Conservation (phyloP, 306 rosid genomes). For the Gleditsia sinensis region DNA sequence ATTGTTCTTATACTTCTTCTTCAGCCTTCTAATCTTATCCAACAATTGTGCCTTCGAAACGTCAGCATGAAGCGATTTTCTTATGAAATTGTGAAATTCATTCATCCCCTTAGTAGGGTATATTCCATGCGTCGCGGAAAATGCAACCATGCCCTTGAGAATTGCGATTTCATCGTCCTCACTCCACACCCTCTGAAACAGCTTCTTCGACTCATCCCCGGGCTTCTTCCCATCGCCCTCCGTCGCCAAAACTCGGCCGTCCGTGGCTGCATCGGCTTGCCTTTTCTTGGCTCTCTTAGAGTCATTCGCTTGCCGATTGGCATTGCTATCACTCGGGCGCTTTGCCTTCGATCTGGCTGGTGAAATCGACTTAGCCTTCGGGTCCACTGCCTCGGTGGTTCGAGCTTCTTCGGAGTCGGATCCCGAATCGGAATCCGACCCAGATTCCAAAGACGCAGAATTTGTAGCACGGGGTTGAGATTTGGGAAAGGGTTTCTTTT, state of each 20-base stretch:
- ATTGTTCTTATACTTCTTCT: conserved; percentile 51
- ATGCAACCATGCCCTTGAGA: conserved; percentile 50
- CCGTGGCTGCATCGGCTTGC: background rate
- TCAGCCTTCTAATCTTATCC: conserved; percentile 59
- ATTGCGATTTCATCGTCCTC: conserved; percentile 57
- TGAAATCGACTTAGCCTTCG: conserved; percentile 32
- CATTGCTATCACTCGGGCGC: conserved; percentile 9
- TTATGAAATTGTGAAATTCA: conserved; percentile 51
- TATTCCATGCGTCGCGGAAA: conserved; percentile 25
- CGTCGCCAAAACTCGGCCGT: background rate
- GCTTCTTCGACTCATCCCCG: conserved; percentile 44
- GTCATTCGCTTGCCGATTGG: background rate
- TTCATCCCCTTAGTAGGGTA: conserved; percentile 36
- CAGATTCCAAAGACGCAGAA: conserved; percentile 40
- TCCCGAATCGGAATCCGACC: conserved; percentile 36
- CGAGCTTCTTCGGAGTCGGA: conserved; percentile 28
- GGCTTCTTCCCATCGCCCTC: conserved; percentile 45
- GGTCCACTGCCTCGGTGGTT: background rate
- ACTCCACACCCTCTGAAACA: conserved; percentile 55
- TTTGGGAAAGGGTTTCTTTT: conserved; percentile 22
- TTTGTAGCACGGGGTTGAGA: conserved; percentile 26
- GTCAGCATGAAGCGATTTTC: conserved; percentile 45
- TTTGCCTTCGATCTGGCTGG: conserved; percentile 33
- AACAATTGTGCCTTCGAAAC: conserved; percentile 39
- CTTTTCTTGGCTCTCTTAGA: conserved; percentile 37